These are phyloP conservation scores for apple (Malus domestica) DNA, from an alignment of 306 rosid species.

Conservation along the genomic window DNA sequence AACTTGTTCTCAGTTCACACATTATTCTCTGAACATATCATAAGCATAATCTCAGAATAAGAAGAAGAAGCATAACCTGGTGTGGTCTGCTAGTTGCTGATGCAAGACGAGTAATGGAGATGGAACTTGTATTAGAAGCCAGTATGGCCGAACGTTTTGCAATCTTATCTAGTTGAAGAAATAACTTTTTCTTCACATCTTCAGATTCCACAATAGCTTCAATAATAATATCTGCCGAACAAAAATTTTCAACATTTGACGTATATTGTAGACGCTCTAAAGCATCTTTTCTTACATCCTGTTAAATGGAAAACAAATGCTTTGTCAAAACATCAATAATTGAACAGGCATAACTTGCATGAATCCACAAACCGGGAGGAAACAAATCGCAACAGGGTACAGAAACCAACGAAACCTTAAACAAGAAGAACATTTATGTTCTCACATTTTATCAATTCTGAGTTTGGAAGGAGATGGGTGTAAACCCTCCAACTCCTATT, in stretches of 20 bases:
- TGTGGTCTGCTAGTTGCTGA: slow-evolving; percentile 55
- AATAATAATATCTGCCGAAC: slow-evolving; percentile 52
- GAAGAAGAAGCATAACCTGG: slow-evolving; percentile 42
- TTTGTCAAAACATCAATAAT: not conserved
- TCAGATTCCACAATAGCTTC: slow-evolving; percentile 91
- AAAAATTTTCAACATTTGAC: slow-evolving; percentile 52
- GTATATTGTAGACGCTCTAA: slow-evolving; percentile 44
- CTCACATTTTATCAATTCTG: too few relatives aligned
- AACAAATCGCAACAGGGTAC: too few relatives aligned
- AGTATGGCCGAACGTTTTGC: slow-evolving; percentile 59
- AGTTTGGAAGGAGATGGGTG: too few relatives aligned
- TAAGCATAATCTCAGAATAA: not conserved
- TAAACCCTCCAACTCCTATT: not conserved
- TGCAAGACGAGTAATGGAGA: slow-evolving; percentile 79
- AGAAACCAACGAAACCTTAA: too few relatives aligned
- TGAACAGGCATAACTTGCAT: too few relatives aligned
- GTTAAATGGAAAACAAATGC: not conserved
- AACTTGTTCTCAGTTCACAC: not conserved
- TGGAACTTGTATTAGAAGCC: slow-evolving; percentile 96
- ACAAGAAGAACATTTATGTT: too few relatives aligned
- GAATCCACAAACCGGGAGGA: too few relatives aligned
- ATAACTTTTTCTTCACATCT: slow-evolving; percentile 61
- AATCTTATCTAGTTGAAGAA: slow-evolving; percentile 51
- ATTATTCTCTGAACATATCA: not conserved
- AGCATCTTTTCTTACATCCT: slow-evolving; percentile 34